A percentile compares a stretch with the other conserved stretches of the same genome.
Conservation (phyloP, 306 rosid genomes). For the Sicyos edulis region DNA sequence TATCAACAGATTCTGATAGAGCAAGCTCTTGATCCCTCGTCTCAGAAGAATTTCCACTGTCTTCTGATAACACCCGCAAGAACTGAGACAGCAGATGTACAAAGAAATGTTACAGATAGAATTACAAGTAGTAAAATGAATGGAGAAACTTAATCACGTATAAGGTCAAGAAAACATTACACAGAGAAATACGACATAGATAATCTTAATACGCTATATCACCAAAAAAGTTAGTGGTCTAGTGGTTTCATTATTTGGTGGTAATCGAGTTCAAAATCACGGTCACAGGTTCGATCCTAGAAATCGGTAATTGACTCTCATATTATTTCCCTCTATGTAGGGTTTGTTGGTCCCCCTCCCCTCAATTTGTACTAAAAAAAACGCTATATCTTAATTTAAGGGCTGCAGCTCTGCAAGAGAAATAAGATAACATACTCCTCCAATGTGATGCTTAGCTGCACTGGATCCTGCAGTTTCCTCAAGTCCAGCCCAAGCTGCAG, state of each 20-base stretch:
- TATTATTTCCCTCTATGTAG: too few species aligned
- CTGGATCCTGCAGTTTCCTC: slow-evolving; percentile 79
- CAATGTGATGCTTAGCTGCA: slow-evolving; percentile 65
- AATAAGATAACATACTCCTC: slow-evolving; percentile 53
- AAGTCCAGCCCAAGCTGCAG: slow-evolving; percentile 79
- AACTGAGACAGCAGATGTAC: slow-evolving; percentile 41
- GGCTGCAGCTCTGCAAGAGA: background rate
- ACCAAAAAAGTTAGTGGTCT: too few species aligned
- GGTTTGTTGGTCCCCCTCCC: too few species aligned
- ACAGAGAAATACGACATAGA: background rate
- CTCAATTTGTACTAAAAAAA: too few species aligned
- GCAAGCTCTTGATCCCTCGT: slow-evolving; percentile 58
- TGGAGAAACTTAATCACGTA: background rate
- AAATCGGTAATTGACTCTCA: too few species aligned
- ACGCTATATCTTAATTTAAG: too few species aligned
- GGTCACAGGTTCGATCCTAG: too few species aligned
- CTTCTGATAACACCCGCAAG: slow-evolving; percentile 69
- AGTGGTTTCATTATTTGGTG: too few species aligned
- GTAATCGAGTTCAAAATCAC: too few species aligned
- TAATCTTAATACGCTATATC: too few species aligned
- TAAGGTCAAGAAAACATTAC: background rate
- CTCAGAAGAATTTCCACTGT: slow-evolving; percentile 45
- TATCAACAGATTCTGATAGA: slow-evolving; percentile 57
- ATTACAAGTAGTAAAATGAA: background rate
- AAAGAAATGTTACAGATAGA: background rate